Conservation (phyloP, 257 asterid species). For the Sherardia arvensis region DNA sequence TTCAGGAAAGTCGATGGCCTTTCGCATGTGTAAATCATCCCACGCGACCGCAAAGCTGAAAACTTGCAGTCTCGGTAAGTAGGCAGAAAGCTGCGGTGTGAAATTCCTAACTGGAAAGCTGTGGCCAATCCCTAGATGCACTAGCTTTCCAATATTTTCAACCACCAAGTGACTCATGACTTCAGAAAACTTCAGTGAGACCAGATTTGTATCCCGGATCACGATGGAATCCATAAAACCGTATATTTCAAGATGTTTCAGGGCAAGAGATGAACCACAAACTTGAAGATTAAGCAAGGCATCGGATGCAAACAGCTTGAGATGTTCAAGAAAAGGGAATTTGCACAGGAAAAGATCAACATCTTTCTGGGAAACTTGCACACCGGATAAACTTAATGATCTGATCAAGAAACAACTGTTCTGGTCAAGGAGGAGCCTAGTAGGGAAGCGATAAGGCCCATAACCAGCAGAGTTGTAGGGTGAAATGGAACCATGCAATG, state of each 20-base stretch:
- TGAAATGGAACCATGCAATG: no score
- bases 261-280: neutral
- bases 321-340: neutral
- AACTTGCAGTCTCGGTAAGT: neutral
- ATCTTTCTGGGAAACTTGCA: neutral
- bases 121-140: neutral
- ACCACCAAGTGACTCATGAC: neutral
- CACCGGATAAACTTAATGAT: neutral
- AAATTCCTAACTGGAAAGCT: neutral
- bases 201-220: conserved; percentile 27
- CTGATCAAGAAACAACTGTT: neutral
- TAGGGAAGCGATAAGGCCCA: neutral
- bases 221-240: conserved; percentile 18
- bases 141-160: neutral
- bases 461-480: no score
- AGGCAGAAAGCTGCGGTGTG: neutral
- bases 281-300: neutral
- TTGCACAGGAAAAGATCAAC: neutral
- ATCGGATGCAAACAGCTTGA: neutral
- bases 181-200: conserved; percentile 21
- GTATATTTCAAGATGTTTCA: neutral
- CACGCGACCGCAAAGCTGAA: neutral
- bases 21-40: neutral
- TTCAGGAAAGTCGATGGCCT: neutral
- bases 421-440: neutral